A percentile compares a stretch with the other conserved stretches of the same genome.
phyloP scores from a whole-genome alignment of 331 rosid genomes.

The Ulmus americana region DNA sequence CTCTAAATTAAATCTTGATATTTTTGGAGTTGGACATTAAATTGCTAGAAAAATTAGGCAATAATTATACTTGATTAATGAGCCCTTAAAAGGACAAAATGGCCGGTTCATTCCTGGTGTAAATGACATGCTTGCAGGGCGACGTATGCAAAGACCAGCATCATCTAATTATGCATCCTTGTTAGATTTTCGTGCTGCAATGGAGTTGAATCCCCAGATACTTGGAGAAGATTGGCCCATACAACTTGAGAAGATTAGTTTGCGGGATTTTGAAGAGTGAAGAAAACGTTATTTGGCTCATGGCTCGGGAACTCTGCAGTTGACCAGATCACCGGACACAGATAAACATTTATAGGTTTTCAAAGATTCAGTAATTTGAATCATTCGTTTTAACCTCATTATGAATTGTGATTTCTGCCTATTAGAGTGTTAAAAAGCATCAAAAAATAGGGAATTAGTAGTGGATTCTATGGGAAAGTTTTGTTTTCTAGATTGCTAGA shows the following conservation, averaged over 20 bases:
- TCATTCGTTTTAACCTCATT: constrained; percentile 28
- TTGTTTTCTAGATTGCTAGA: constrained; percentile 36
- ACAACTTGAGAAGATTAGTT: constrained; percentile 73
- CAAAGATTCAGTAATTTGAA: constrained; percentile 31
- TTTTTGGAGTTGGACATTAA: too few relatives aligned
- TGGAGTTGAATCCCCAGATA: constrained; percentile 62
- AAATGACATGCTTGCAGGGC: constrained; percentile 30
- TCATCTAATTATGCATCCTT: constrained; percentile 38
- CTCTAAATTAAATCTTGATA: too few relatives aligned
- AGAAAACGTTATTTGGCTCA: constrained; percentile 13
- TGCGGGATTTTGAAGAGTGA: constrained; percentile 62
- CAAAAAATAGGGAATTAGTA: constrained; percentile 33
- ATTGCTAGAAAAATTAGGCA: too few relatives aligned
- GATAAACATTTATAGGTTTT: constrained; percentile 28
- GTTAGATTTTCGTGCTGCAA: constrained; percentile 58
- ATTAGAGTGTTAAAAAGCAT: constrained; percentile 24
- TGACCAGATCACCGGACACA: constrained; percentile 30
- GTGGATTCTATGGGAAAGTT: constrained; percentile 23
- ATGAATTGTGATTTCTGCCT: constrained; percentile 19
- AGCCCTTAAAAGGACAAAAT: constrained; percentile 23
- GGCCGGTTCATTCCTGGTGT: constrained; percentile 25
- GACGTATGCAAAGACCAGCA: constrained; percentile 32
- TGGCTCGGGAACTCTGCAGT: constrained; percentile 26
- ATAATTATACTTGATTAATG: too few relatives aligned
- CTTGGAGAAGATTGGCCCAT: constrained; percentile 80